Conservation (phyloP, 805 yeast genomes). For the Kluyveromyces aestuarii region DNA sequence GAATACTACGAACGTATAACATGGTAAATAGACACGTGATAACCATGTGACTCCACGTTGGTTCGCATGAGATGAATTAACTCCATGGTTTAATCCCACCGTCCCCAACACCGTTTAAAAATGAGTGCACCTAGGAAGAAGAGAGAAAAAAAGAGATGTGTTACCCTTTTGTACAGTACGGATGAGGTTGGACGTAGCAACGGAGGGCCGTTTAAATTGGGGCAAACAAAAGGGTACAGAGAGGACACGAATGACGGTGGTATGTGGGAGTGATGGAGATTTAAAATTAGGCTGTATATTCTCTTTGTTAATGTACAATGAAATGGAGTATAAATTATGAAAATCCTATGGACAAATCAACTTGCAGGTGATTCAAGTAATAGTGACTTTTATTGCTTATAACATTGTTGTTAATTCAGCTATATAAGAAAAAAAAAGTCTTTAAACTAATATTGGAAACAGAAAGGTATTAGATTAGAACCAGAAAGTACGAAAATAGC, state of each 20-base stretch:
- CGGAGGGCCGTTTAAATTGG: not conserved
- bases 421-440: not conserved
- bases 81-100: not conserved
- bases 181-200: not conserved
- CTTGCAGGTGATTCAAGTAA: not conserved
- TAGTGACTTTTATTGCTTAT: not conserved
- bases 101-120: not conserved
- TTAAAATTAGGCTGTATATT: not conserved
- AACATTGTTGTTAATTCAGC: not conserved
- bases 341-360: too few relatives aligned
- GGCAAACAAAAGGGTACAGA: not conserved
- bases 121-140: too few relatives aligned
- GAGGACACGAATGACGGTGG: not conserved
- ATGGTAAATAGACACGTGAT: not conserved
- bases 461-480: not conserved
- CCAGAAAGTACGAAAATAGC: not conserved
- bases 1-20: constrained; percentile 6
- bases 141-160: too few relatives aligned
- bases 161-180: not conserved
- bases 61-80: not conserved
- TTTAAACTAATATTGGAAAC: too few relatives aligned
- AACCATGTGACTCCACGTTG: not conserved
- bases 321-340: too few relatives aligned
- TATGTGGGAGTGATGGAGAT: not conserved
- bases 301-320: not conserved